phyloP scores from a whole-genome alignment of 371 early-diverging fungal species.

The Scutellospora calospora region DNA sequence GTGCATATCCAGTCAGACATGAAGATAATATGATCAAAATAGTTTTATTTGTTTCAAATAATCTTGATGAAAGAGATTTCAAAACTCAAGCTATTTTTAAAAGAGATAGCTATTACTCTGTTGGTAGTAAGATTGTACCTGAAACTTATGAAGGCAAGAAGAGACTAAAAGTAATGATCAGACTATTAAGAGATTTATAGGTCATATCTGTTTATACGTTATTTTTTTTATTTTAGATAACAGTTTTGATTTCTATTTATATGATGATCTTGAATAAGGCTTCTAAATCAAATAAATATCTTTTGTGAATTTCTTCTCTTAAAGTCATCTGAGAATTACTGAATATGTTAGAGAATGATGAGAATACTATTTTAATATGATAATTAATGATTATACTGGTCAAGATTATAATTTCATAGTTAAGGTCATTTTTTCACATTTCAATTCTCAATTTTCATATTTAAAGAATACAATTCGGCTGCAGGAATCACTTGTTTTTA shows the following conservation, averaged over 20 bases:
- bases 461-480: not conserved
- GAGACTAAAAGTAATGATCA: not conserved
- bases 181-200: not conserved
- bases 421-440: not conserved
- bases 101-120: not conserved
- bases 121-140: not conserved
- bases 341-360: not conserved
- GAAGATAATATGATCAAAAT: not conserved
- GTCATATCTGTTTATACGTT: not conserved
- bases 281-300: not conserved
- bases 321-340: not conserved
- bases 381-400: not conserved
- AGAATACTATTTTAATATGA: not conserved
- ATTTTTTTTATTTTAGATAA: not conserved
- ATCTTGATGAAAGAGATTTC: not conserved
- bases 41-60: not conserved
- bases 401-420: not conserved
- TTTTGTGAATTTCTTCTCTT: not conserved
- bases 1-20: not conserved
- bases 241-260: not conserved
- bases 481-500: not conserved
- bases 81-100: conserved; percentile 1
- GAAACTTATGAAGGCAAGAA: not conserved
- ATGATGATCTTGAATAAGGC: not conserved
- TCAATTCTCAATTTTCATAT: not conserved